A percentile compares a stretch with the other conserved stretches of the same genome.
Conservation (phyloP, 2,329 filamentous ascomycete species). For the Phialophora macrospora region DNA sequence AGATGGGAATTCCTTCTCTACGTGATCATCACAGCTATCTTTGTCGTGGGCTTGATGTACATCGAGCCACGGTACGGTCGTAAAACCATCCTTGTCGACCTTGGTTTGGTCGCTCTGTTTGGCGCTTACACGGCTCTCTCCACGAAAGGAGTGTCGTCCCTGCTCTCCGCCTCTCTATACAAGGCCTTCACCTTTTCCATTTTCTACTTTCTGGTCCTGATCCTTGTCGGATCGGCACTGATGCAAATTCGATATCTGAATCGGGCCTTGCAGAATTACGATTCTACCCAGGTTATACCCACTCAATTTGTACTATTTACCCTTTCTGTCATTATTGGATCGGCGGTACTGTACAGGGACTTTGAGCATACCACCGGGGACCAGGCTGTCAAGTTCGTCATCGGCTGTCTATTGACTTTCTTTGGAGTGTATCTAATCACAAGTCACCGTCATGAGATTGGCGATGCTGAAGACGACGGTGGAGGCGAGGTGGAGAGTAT, state of each 20-base stretch:
- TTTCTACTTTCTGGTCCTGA: slow-evolving; percentile 80
- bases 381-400: slow-evolving; percentile 82
- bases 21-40: slow-evolving; percentile 71
- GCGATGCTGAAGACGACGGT: slow-evolving; percentile 66
- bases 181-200: slow-evolving; percentile 88
- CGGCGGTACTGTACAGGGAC: slow-evolving; percentile 89
- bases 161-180: slow-evolving; percentile 89
- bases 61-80: slow-evolving; percentile 83
- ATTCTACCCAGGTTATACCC: slow-evolving; percentile 96
- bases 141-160: slow-evolving; percentile 93
- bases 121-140: slow-evolving; percentile 96
- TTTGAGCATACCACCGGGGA: slow-evolving; percentile 80
- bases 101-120: slow-evolving; percentile 91
- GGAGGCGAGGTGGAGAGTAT: slow-evolving; percentile 61
- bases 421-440: slow-evolving; percentile 97
- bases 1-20: slow-evolving; percentile 91
- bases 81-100: slow-evolving; percentile 84
- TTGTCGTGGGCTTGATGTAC: slow-evolving; percentile 81
- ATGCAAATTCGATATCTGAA: slow-evolving; percentile 99
- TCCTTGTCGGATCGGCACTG: slow-evolving; percentile 81
- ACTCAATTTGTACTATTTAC: slow-evolving; percentile 98
- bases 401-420: slow-evolving; percentile 90
- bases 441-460: slow-evolving; percentile 69
- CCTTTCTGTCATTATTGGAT: slow-evolving; percentile 90
- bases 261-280: slow-evolving; percentile 84